These are phyloP conservation scores for Fusarium sp. DNA, from an alignment of 2,329 filamentous ascomycete species.

Conservation along the genomic window DNA sequence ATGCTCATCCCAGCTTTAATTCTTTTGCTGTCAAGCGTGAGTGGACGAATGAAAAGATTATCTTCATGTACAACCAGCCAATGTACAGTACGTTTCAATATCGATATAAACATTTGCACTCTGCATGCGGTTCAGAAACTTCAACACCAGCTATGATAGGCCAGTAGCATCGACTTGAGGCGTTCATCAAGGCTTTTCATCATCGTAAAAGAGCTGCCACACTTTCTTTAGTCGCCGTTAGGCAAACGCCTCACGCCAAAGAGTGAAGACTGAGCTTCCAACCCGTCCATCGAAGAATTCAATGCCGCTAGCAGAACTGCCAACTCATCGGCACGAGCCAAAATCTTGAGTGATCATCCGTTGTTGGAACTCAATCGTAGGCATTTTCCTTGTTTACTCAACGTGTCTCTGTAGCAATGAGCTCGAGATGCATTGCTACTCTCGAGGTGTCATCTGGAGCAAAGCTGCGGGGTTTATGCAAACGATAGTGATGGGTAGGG, in stretches of 20 bases:
- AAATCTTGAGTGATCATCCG: neutral
- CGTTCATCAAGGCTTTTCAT: neutral
- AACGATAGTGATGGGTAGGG: neutral
- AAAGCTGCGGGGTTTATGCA: constrained; percentile 24
- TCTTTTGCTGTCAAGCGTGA: neutral
- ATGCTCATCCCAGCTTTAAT: constrained; percentile 18
- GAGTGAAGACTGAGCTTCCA: constrained; percentile 24
- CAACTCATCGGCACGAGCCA: neutral
- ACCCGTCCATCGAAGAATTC: constrained; percentile 22
- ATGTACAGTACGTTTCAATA: neutral
- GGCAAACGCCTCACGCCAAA: constrained; percentile 8
- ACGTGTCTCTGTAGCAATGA: constrained; percentile 6
- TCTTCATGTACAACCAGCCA: constrained; percentile 1
- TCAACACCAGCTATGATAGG: constrained; percentile 21
- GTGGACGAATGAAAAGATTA: constrained; percentile 4
- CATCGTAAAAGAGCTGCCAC: constrained; percentile 6
- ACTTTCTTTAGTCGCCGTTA: constrained; percentile 21
- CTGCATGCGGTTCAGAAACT: constrained; percentile 12
- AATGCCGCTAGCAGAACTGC: constrained; percentile 1
- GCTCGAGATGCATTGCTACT: constrained; percentile 6
- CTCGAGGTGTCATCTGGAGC: constrained; percentile 7
- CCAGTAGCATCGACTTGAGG: constrained; percentile 6
- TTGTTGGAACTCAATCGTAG: constrained; percentile 1
- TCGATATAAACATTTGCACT: neutral
- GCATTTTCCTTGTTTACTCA: constrained; percentile 14